Percentiles rank a stretch among this genome's conserved stretches.
phyloP scores from a whole-genome alignment of 495 filamentous ascomycete genomes.

The Oidiodendron maius region DNA sequence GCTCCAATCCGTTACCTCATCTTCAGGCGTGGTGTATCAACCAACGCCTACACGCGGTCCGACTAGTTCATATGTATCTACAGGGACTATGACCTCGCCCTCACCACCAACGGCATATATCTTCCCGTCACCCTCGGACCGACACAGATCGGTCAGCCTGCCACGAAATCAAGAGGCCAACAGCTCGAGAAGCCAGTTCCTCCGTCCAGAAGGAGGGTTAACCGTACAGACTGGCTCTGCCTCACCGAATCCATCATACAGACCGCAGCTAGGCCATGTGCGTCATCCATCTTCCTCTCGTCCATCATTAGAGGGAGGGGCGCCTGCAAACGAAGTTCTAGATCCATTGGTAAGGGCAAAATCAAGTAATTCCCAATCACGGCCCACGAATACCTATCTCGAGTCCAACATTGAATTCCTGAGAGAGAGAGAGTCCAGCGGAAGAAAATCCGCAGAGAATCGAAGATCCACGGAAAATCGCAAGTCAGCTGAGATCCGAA shows the following conservation, averaged over 20 bases:
- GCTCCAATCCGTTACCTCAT: slow-evolving; percentile 43
- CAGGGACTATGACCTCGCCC: slow-evolving; percentile 84
- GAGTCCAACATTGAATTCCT: slow-evolving; percentile 61
- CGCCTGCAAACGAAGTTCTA: slow-evolving; percentile 57
- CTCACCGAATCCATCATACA: slow-evolving; percentile 11
- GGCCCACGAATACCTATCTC: slow-evolving; percentile 72
- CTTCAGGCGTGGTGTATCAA: slow-evolving; percentile 47
- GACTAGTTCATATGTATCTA: slow-evolving; percentile 72
- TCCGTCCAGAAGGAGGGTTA: slow-evolving; percentile 15
- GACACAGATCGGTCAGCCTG: slow-evolving; percentile 50
- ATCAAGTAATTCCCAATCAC: slow-evolving; percentile 55
- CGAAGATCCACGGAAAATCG: no score
- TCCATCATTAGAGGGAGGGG: slow-evolving; percentile 70
- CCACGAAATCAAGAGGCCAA: slow-evolving; percentile 30
- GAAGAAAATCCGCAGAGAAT: slow-evolving; percentile 13
- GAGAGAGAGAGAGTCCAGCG: slow-evolving; percentile 15
- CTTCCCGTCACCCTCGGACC: slow-evolving; percentile 51
- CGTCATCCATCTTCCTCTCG: slow-evolving; percentile 63
- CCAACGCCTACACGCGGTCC: slow-evolving; percentile 41
- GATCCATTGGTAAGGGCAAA: slow-evolving; percentile 46
- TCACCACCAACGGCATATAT: slow-evolving; percentile 61
- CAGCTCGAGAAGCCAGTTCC: slow-evolving; percentile 26
- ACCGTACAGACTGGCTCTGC: slow-evolving; percentile 3
- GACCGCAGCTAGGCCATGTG: slow-evolving; percentile 8
- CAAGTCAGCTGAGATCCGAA: no score